phyloP scores from a whole-genome alignment of 176 grass and related monocot species.

The Otatea glauca region DNA sequence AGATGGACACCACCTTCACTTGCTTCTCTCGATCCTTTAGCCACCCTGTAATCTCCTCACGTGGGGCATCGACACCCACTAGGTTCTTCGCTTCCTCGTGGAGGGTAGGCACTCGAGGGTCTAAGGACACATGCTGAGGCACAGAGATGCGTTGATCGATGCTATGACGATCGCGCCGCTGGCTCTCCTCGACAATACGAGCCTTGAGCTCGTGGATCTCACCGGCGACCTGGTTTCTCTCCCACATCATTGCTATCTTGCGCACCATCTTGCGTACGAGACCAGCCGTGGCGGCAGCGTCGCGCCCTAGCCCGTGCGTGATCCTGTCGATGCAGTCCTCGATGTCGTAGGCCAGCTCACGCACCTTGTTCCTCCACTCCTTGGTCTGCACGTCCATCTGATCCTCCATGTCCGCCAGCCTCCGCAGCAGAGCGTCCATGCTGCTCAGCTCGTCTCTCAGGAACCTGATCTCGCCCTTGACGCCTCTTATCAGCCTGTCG shows the following conservation, averaged over 20 bases:
- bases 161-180: not conserved
- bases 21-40: no score
- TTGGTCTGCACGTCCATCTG: not conserved
- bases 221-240: not conserved
- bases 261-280: not conserved
- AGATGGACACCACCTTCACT: no score
- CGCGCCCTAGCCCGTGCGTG: not conserved
- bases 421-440: not conserved
- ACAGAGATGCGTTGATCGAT: not conserved
- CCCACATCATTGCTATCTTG: not conserved
- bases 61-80: not conserved
- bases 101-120: conserved; percentile 15
- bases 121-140: not conserved
- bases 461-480: conserved; percentile 1
- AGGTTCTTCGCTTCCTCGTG: conserved; percentile 5
- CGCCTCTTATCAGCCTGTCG: not conserved
- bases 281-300: not conserved
- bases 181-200: not conserved
- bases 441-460: conserved; percentile 18
- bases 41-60: no score
- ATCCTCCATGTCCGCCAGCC: not conserved
- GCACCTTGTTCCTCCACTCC: conserved; percentile 15
- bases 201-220: conserved; percentile 27
- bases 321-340: conserved; percentile 33
- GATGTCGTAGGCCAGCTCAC: conserved; percentile 21